Base-by-base conservation (phyloP, 768 basidiomycete species). In the Dioszegia crocea region DNA sequence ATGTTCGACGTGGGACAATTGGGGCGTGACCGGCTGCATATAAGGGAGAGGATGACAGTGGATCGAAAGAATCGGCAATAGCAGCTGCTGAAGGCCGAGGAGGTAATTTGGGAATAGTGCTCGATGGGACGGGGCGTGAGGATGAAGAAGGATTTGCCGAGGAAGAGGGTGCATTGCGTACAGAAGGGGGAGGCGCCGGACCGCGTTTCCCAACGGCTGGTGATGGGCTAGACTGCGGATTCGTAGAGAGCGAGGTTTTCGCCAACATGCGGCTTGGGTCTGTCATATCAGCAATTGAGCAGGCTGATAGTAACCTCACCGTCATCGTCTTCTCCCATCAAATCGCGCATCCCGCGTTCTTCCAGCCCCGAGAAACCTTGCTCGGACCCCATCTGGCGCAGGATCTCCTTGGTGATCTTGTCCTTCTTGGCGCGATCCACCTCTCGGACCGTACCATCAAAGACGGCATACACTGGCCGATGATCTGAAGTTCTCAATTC, bases 401-500 rank as follows among this genome's bases (percentile, higher is more conserved):
- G 33, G 5, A 73, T 61, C 50, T 64, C 61, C 41, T 60, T 61
- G 31, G 62, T 58, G 41, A 97, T 78, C 3, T 83, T 81, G 1
- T 83, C 82, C 60, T 85, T 86, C 77, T 91, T 96, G 2, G 79
- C 80, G 16, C 84, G 76, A 74, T 99, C 91, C 38, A 99, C 81
- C 21, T 87, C 82, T 40, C 88, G 83, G 17, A 97, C 84, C 52
- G 86, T 83, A 1, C 86, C 85, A 50, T 84, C 81, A 78, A 96
- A 92, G 6, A 91, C 77, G 4, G 85, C 90, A 66, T 88, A 94
- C 3, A 99, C 94, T 74, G 96, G 96, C 71, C 88, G 86, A 74
- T 99, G 96, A 79, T 99, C 96, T 5, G 96, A 99, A n/a, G 88
- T 85, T 69, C 81, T 82, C 57, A 99, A 78, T 65, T 94, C 90